phyloP scores from a whole-genome alignment of 495 filamentous ascomycete species.

The Penicillium nucicola region DNA sequence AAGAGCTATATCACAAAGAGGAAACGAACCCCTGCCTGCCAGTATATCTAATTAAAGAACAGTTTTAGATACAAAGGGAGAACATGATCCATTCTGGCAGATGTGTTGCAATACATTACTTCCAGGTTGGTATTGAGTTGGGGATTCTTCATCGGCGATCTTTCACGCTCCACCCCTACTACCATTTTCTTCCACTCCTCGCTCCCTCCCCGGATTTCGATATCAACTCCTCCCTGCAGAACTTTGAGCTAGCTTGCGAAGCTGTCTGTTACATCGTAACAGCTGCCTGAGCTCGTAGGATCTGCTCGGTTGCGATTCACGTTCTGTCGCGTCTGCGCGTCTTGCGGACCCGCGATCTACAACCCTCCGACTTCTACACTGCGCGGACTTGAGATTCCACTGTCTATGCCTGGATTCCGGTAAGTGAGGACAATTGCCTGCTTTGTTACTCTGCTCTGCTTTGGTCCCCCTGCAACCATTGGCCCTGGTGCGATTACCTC shows the following conservation, averaged over 20 bases:
- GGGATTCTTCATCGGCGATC: slow-evolving; percentile 8
- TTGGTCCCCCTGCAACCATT: too few relatives aligned
- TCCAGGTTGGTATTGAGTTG: not conserved
- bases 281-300: slow-evolving; percentile 5
- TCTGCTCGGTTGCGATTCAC: slow-evolving; percentile 12
- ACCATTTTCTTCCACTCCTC: slow-evolving; percentile 2
- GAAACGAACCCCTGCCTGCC: too few relatives aligned
- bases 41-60: too few relatives aligned
- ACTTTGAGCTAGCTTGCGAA: not conserved
- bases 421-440: not conserved
- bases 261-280: not conserved
- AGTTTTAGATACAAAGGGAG: too few relatives aligned
- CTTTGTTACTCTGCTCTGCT: too few relatives aligned
- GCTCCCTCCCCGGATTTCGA: not conserved
- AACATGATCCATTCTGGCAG: too few relatives aligned
- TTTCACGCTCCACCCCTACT: not conserved
- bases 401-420: not conserved
- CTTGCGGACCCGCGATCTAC: slow-evolving; percentile 20
- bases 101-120: too few relatives aligned
- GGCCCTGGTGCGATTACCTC: too few relatives aligned
- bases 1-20: too few relatives aligned
- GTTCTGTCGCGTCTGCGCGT: slow-evolving; percentile 32
- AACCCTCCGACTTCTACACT: slow-evolving; percentile 1
- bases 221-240: not conserved
- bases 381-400: not conserved